A percentile compares a stretch with the other conserved stretches of the same genome.
Evolutionary conservation across 1,284 basidiomycete species (phyloP).

Genomic region (Pseudozyma pruni): DNA sequence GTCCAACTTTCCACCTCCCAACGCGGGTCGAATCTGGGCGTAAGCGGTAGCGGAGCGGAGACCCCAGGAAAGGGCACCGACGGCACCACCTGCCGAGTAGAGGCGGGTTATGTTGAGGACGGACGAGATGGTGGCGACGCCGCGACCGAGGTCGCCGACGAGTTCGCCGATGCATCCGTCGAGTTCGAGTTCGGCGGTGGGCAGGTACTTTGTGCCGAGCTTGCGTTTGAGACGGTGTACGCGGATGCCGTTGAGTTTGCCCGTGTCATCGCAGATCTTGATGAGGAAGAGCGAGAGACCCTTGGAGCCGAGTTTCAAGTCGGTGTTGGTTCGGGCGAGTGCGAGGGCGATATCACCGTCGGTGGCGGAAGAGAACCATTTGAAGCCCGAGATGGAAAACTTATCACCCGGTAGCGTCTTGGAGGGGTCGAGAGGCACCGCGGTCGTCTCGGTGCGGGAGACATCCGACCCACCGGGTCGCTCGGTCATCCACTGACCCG

Average conservation of each 20-base stretch:
- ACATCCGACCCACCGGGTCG: slow-evolving; percentile 82
- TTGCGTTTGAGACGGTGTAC: slow-evolving; percentile 81
- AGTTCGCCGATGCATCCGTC: slow-evolving; percentile 76
- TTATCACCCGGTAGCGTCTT: slow-evolving; percentile 67
- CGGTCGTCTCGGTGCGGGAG: slow-evolving; percentile 78
- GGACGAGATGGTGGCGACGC: slow-evolving; percentile 77
- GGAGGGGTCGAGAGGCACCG: slow-evolving; percentile 64
- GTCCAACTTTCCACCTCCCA: slow-evolving; percentile 76
- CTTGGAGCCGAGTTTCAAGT: slow-evolving; percentile 54
- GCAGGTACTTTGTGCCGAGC: slow-evolving; percentile 79
- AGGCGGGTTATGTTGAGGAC: slow-evolving; percentile 73
- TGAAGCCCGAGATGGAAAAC: slow-evolving; percentile 53
- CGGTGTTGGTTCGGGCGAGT: slow-evolving; percentile 74
- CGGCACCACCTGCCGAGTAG: slow-evolving; percentile 44
- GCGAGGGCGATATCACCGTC: slow-evolving; percentile 79
- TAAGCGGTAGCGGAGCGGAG: slow-evolving; percentile 44
- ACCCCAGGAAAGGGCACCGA: slow-evolving; percentile 44
- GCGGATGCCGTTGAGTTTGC: slow-evolving; percentile 75
- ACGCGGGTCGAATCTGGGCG: slow-evolving; percentile 68
- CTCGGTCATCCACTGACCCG: slow-evolving; percentile 77
- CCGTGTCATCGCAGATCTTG: slow-evolving; percentile 42
- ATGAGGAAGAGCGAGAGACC: slow-evolving; percentile 74
- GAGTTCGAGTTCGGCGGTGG: slow-evolving; percentile 80
- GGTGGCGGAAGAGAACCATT: slow-evolving; percentile 82
- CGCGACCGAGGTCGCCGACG: slow-evolving; percentile 75